Conservation (phyloP, 139 green algal species). For the Chlorokybus atmophyticus region DNA sequence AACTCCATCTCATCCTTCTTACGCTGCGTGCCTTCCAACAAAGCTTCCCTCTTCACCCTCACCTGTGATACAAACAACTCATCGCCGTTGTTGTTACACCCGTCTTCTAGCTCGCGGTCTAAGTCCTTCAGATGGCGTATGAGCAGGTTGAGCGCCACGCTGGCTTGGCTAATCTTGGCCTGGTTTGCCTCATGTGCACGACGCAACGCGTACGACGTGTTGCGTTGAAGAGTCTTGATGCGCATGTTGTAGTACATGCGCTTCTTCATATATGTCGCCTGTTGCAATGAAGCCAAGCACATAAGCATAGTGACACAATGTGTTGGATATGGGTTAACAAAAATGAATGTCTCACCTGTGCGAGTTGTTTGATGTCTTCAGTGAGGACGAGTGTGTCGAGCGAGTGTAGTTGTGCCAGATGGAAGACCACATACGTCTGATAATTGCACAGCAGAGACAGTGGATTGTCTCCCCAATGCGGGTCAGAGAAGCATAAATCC, state of each 20-base stretch:
- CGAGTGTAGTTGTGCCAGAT: slow-evolving; percentile 31
- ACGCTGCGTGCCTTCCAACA: too few species aligned
- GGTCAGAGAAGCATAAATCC: slow-evolving; percentile 60
- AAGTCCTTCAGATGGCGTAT: slow-evolving; percentile 27
- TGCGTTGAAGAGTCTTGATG: slow-evolving; percentile 49
- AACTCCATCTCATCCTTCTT: too few species aligned
- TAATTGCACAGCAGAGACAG: slow-evolving; percentile 60
- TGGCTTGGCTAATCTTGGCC: neutral
- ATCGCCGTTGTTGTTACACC: too few species aligned
- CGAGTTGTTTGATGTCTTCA: slow-evolving; percentile 50
- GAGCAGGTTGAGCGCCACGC: slow-evolving; percentile 3
- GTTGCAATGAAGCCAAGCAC: neutral
- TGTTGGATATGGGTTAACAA: neutral
- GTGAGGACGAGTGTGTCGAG: slow-evolving; percentile 52
- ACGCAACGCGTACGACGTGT: slow-evolving; percentile 12
- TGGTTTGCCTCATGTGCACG: slow-evolving; percentile 1
- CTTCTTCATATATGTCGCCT: slow-evolving; percentile 49
- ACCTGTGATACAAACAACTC: too few species aligned
- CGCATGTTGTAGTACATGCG: slow-evolving; percentile 82
- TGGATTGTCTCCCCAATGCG: slow-evolving; percentile 53
- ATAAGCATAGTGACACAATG: neutral
- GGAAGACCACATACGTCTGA: slow-evolving; percentile 31
- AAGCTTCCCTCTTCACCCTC: too few species aligned
- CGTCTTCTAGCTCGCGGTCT: slow-evolving; percentile 22
- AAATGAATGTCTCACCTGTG: slow-evolving; percentile 9